Percentiles rank a stretch among this genome's conserved stretches.
Conservation (phyloP, 441 rosid genomes). For the Gossypium lobatum region DNA sequence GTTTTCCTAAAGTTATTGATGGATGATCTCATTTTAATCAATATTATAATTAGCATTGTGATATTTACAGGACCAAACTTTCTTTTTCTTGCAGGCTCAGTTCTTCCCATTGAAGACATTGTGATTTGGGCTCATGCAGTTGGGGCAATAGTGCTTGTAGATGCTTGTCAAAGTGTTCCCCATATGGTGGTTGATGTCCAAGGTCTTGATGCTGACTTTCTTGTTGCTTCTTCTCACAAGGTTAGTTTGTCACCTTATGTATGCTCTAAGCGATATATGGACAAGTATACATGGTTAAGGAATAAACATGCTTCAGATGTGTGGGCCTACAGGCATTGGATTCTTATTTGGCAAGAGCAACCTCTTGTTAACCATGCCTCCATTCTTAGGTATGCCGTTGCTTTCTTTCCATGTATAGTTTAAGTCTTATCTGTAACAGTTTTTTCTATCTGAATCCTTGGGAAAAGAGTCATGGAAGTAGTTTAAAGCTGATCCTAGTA, state of each 20-base stretch:
- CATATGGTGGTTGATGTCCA: constrained; percentile 90
- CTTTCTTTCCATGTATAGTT: constrained; percentile 3
- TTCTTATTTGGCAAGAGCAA: constrained; percentile 86
- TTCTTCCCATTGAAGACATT: constrained; percentile 71
- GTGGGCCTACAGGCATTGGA: constrained; percentile 99
- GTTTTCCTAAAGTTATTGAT: not conserved
- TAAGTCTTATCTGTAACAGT: constrained; percentile 1
- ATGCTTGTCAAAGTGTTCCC: constrained; percentile 97
- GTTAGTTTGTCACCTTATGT: constrained; percentile 42
- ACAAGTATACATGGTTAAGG: constrained; percentile 40
- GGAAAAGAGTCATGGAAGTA: constrained; percentile 8
- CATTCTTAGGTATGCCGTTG: constrained; percentile 69
- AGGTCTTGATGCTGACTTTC: constrained; percentile 74
- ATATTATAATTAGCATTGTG: not conserved
- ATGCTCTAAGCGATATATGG: constrained; percentile 19
- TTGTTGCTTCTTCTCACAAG: constrained; percentile 99
- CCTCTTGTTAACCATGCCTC: constrained; percentile 76
- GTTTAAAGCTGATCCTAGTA: not conserved
- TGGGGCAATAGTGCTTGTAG: constrained; percentile 87
- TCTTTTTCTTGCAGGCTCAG: constrained; percentile 50
- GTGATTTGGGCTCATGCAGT: constrained; percentile 63
- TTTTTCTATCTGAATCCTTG: not conserved
- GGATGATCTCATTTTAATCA: not conserved
- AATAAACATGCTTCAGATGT: constrained; percentile 95
- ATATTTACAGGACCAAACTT: not conserved